Conservation (phyloP, 371 early-diverging fungal genomes). For the Mortierella sp. region DNA sequence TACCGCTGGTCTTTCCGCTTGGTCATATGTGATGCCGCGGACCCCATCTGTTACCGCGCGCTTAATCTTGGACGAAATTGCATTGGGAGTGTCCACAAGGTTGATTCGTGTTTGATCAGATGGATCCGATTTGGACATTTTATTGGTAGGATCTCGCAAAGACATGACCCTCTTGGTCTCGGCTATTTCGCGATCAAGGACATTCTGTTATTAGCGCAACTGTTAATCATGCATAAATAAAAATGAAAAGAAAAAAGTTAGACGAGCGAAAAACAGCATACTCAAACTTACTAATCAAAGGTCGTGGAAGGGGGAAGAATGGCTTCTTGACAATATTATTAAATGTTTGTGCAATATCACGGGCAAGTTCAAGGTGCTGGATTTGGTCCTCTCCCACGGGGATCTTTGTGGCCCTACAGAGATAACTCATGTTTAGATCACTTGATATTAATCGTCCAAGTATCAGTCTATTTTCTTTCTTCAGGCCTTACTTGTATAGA, state of each 20-base stretch:
- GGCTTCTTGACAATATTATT: conserved; percentile 74
- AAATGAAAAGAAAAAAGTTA: not conserved
- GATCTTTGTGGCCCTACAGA: conserved; percentile 83
- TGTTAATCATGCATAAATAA: no score
- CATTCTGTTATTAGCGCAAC: not conserved
- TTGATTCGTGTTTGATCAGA: conserved; percentile 80
- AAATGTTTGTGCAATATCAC: conserved; percentile 80
- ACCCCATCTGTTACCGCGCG: conserved; percentile 83
- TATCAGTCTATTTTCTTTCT: not conserved
- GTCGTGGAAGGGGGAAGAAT: conserved; percentile 78
- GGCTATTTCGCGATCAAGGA: conserved; percentile 25
- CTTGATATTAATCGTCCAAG: not conserved
- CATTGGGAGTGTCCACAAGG: conserved; percentile 77
- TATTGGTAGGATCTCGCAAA: conserved; percentile 77
- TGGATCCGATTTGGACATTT: conserved; percentile 96
- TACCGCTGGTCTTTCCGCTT: conserved; percentile 82
- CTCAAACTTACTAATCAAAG: conserved; percentile 69
- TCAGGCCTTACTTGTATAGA: conserved; percentile 73
- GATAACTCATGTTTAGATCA: not conserved
- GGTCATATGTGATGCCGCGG: conserved; percentile 80
- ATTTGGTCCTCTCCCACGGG: conserved; percentile 96
- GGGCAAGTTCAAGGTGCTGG: conserved; percentile 91
- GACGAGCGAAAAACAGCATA: not conserved
- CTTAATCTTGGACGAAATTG: conserved; percentile 78
- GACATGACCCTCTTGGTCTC: conserved; percentile 88